Conservation (phyloP, 73 alveolate species). For the Paramecium octaurelia region DNA sequence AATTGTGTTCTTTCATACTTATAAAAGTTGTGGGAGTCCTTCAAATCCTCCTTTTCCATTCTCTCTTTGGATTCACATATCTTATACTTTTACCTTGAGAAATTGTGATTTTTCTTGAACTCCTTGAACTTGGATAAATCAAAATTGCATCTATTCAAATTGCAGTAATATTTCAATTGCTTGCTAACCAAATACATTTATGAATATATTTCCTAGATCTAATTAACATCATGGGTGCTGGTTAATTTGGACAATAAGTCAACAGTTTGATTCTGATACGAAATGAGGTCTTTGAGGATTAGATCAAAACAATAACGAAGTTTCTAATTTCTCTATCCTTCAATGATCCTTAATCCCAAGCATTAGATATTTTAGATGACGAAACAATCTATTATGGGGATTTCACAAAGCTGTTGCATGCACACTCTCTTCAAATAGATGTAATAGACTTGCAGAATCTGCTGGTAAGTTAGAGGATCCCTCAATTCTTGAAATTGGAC, state of each 20-base stretch:
- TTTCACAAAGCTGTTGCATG: background rate
- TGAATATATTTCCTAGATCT: background rate
- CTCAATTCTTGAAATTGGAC: background rate
- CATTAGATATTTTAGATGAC: background rate
- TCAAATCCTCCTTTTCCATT: background rate
- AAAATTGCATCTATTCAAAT: background rate
- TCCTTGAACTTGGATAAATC: background rate
- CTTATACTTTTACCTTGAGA: background rate
- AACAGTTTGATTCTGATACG: background rate
- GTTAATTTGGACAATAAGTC: background rate
- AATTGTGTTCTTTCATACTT: constrained; percentile 22
- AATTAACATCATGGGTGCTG: background rate
- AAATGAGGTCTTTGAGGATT: background rate
- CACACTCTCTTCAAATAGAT: background rate
- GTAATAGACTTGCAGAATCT: constrained; percentile 9
- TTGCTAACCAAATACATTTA: background rate
- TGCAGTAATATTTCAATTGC: background rate
- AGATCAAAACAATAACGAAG: background rate
- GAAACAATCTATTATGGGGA: constrained; percentile 8
- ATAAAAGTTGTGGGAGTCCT: background rate
- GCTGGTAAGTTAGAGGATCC: background rate
- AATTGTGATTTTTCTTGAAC: background rate
- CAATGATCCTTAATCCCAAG: background rate
- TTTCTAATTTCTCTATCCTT: background rate
- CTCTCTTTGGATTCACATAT: background rate